Evolutionary conservation across 176 grass and related monocot species (phyloP).

Genomic region (Oryza punctata): DNA sequence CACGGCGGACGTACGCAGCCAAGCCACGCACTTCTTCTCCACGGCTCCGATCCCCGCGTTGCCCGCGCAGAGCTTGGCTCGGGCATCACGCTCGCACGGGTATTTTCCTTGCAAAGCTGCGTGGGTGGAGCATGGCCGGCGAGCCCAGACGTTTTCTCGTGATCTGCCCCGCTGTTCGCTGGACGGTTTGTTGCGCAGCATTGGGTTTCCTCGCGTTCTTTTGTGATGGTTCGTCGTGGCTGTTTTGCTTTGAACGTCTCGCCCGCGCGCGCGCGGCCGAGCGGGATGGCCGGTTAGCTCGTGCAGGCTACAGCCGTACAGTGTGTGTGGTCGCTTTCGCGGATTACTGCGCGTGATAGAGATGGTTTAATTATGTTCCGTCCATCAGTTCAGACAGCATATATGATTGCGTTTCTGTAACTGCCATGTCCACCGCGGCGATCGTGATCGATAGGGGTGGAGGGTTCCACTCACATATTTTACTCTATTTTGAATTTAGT

Average conservation of each 20-base stretch:
- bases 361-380: background rate
- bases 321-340: too few relatives aligned
- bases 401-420: background rate
- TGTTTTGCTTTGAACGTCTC: too few relatives aligned
- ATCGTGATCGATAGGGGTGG: background rate
- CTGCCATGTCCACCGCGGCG: background rate
- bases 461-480: too few relatives aligned
- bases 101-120: too few relatives aligned
- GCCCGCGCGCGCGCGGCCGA: too few relatives aligned
- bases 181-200: background rate
- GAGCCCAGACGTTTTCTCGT: background rate
- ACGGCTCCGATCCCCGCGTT: too few relatives aligned
- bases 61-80: too few relatives aligned
- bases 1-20: background rate
- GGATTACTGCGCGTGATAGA: background rate
- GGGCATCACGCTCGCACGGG: too few relatives aligned
- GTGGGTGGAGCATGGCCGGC: background rate
- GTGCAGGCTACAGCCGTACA: background rate
- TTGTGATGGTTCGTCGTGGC: too few relatives aligned
- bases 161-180: background rate
- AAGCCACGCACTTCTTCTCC: background rate
- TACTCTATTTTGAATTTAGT: too few relatives aligned
- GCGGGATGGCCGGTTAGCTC: background rate
- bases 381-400: background rate
- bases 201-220: background rate